Percentiles rank a stretch among this genome's conserved stretches.
Evolutionary conservation across 768 basidiomycete genomes (phyloP).

Genomic region (Hericium rajendrae): DNA sequence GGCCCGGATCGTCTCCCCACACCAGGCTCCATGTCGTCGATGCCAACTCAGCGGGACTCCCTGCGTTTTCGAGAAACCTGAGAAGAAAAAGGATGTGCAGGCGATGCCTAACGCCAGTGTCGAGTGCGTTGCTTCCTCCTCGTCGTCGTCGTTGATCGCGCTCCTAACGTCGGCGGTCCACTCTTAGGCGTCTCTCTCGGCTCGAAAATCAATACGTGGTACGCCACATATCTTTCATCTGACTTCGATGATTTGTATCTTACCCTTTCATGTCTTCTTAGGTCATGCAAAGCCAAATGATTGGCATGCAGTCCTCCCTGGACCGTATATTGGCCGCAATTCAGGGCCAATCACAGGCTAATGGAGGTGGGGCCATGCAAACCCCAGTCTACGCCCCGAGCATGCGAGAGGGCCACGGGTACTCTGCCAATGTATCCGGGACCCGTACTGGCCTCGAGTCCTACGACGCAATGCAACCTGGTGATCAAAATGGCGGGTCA

Average conservation of each 20-base stretch:
- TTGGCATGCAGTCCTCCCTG: constrained; percentile 84
- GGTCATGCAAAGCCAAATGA: constrained; percentile 93
- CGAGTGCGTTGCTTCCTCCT: constrained; percentile 43
- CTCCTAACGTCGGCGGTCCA: constrained; percentile 8
- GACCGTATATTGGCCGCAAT: constrained; percentile 73
- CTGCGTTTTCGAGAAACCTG: constrained; percentile 87
- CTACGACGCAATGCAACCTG: constrained; percentile 20
- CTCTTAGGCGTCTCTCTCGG: constrained; percentile 61
- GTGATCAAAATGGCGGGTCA: constrained; percentile 20
- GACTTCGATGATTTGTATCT: not conserved
- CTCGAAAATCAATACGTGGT: constrained; percentile 84
- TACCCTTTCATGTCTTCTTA: constrained; percentile 19
- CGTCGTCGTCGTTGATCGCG: constrained; percentile 10
- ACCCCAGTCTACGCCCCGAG: constrained; percentile 12
- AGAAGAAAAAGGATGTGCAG: constrained; percentile 62
- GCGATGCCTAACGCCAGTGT: constrained; percentile 53
- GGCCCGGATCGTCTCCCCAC: constrained; percentile 30
- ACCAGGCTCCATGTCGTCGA: constrained; percentile 82
- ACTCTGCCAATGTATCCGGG: constrained; percentile 14
- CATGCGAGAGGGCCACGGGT: constrained; percentile 13
- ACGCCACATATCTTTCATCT: constrained; percentile 16
- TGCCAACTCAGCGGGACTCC: constrained; percentile 74
- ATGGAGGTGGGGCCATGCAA: constrained; percentile 21
- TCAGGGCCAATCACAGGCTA: constrained; percentile 32
- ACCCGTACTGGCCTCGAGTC: constrained; percentile 19